Conservation (phyloP, 139 green algal species). For the Pleodorina starrii region DNA sequence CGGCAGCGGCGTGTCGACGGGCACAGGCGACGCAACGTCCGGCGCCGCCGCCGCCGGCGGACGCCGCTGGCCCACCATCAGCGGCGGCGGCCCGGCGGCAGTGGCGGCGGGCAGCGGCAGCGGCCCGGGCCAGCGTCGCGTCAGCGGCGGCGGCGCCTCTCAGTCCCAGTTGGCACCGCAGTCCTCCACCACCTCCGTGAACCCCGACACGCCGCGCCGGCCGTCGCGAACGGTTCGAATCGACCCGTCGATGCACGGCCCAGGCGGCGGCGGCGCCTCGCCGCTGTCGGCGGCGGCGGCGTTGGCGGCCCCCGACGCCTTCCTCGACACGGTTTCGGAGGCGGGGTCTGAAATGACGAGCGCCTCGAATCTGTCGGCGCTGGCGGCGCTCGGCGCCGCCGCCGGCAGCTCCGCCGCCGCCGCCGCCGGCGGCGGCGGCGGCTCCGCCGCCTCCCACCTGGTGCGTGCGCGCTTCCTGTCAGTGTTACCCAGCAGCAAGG, state of each 20-base stretch:
- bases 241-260: too few species aligned
- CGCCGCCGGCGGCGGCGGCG: not conserved
- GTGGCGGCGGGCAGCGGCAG: too few species aligned
- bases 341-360: slow-evolving; percentile 10
- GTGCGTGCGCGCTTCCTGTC: slow-evolving; percentile 37
- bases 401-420: not conserved
- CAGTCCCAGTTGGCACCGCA: not conserved
- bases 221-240: slow-evolving; percentile 8
- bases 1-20: not conserved
- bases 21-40: not conserved
- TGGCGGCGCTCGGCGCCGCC: not conserved
- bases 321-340: slow-evolving; percentile 27
- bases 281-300: not conserved
- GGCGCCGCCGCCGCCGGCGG: not conserved
- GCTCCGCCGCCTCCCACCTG: not conserved
- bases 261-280: not conserved
- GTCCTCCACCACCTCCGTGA: not conserved
- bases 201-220: not conserved
- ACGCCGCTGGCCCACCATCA: too few species aligned
- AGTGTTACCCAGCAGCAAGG: not conserved
- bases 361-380: not conserved
- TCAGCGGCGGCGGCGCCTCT: not conserved
- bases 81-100: too few species aligned
- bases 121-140: not conserved
- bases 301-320: not conserved